Conservation (phyloP, 352 stramenopile genomes). For the Globisporangium spinosum region DNA sequence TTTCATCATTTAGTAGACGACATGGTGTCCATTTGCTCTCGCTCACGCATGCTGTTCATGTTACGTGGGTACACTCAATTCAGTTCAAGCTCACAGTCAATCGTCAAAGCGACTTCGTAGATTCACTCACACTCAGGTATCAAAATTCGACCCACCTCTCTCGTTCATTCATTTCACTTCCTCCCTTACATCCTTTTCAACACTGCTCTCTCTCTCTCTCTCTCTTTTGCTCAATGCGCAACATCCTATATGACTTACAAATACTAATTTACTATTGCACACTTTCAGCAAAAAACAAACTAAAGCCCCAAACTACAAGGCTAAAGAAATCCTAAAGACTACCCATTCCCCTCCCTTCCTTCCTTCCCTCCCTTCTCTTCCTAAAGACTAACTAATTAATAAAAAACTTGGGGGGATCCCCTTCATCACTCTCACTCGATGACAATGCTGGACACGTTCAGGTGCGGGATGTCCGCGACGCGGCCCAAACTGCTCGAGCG, state of each 20-base stretch:
- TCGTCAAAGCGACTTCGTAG: neutral
- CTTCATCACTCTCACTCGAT: constrained; percentile 15
- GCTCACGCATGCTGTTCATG: neutral
- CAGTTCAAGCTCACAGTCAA: too few relatives aligned
- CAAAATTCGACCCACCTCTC: neutral
- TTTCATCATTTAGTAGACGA: neutral
- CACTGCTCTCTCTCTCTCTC: neutral
- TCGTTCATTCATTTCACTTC: neutral
- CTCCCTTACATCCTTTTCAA: neutral
- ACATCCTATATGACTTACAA: constrained; percentile 1
- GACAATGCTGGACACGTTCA: constrained; percentile 16
- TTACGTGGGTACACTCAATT: neutral
- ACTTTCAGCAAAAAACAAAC: neutral
- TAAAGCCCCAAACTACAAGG: neutral
- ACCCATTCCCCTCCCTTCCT: neutral
- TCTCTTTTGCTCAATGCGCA: neutral
- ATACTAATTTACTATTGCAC: constrained; percentile 2
- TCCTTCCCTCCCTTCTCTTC: neutral
- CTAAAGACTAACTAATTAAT: constrained; percentile 1
- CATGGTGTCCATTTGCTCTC: neutral
- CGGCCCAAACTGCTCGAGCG: constrained; percentile 19
- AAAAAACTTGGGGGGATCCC: neutral
- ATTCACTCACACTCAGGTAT: neutral
- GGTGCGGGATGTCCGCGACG: constrained; percentile 19
- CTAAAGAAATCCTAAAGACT: neutral